phyloP scores from a whole-genome alignment of 306 rosid genomes.

The Cucumis hystrix region DNA sequence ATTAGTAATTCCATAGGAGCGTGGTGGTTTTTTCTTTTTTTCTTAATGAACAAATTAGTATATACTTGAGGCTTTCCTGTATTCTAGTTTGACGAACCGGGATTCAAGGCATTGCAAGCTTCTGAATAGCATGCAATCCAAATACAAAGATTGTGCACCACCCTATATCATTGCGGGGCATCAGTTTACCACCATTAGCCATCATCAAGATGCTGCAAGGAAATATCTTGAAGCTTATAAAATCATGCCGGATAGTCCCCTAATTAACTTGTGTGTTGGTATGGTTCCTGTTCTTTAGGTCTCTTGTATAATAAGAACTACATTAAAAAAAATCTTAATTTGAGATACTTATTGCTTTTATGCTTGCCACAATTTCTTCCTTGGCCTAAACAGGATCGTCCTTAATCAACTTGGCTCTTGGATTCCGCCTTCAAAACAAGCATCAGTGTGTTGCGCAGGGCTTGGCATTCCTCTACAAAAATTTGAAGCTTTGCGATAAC shows the following conservation, averaged over 20 bases:
- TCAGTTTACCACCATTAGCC: constrained; percentile 53
- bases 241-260: constrained; percentile 55
- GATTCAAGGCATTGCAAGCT: constrained; percentile 64
- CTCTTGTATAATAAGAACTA: background rate
- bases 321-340: background rate
- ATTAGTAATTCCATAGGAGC: background rate
- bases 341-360: background rate
- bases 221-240: constrained; percentile 87
- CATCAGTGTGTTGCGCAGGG: constrained; percentile 84
- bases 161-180: constrained; percentile 67
- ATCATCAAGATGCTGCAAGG: constrained; percentile 85
- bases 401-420: constrained; percentile 70
- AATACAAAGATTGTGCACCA: constrained; percentile 59
- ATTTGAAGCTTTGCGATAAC: constrained; percentile 46
- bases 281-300: constrained; percentile 13
- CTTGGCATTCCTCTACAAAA: constrained; percentile 71
- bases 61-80: constrained; percentile 1
- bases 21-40: background rate
- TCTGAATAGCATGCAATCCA: constrained; percentile 44
- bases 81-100: constrained; percentile 59
- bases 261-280: constrained; percentile 83
- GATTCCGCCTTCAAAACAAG: constrained; percentile 81
- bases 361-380: background rate
- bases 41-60: background rate
- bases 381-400: constrained; percentile 39